Base-by-base conservation (phyloP, 768 basidiomycete genomes). In the Nevesoporus exiguus region DNA sequence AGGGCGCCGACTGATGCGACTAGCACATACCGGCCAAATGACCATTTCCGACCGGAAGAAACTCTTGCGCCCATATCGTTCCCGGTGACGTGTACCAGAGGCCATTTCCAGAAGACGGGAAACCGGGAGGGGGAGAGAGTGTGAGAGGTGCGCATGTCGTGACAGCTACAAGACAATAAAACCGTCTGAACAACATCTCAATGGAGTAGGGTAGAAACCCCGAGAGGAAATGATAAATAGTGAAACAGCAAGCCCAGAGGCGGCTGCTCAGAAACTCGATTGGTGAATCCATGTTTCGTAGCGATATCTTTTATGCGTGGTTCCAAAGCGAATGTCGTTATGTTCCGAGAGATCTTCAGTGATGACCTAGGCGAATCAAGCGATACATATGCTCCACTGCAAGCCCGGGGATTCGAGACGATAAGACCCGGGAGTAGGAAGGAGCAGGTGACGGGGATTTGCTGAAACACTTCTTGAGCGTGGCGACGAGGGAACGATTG, bases 31-130 rank as follows among this genome's bases (percentile, higher is more conserved):
- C 85, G 60, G 77, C 86, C 45, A 88, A 74, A 61, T 81, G 85
- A 1, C 88, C 88, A 68, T 90, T 90, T 31, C 88, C 88, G 27
- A 89, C 73, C 0, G 88, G 88, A 25, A 90, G 77, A 63, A 73
- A 83, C 41, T 86, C 79, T 42, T 75, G 74, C 0, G 76, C 69
- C 88, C 88, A 90, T 19, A 75, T 65, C 0, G 64, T 64, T 2
- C 80, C 84, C 0, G 80, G 77, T 15, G 74, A 53, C 4, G 70
- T 78, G 58, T 84, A 90, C 88, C 88, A 90, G 27, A 90, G 73
- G 7, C 81, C 87, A 68, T 90, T 89, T n/a, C 88, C 88, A 13
- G 84, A 83, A 4, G 71, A 57, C 0, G 88, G 88, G 61, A 90
- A 87, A n/a, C 75, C 77, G 22, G 66, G 49, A 29, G 77, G 77